Evolutionary conservation across 2,329 filamentous ascomycete genomes (phyloP).

Genomic region (Magnaporthales sp.): DNA sequence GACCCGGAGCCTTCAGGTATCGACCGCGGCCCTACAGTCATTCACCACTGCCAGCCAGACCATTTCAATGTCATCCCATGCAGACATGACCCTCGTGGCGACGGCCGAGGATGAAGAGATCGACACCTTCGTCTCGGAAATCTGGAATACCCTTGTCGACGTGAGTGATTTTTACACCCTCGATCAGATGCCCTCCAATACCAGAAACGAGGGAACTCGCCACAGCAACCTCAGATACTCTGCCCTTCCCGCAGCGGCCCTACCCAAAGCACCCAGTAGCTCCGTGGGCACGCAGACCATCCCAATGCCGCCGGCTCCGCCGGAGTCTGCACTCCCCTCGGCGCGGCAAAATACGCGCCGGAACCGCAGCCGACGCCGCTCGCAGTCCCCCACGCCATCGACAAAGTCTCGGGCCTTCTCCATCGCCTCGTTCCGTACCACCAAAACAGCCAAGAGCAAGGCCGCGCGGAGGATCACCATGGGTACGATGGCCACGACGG

Average conservation of each 20-base stretch:
- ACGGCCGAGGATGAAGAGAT: conserved; percentile 46
- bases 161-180: conserved; percentile 36
- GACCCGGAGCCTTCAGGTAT: not conserved
- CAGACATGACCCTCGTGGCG: conserved; percentile 48
- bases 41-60: conserved; percentile 15
- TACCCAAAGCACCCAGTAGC: not conserved
- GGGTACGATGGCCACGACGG: conserved; percentile 7
- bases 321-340: not conserved
- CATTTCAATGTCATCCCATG: conserved; percentile 32
- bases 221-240: not conserved
- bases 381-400: conserved; percentile 11
- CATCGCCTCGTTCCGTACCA: conserved; percentile 22
- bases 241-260: not conserved
- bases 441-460: conserved; percentile 19
- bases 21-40: not conserved
- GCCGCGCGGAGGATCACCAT: not conserved
- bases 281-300: conserved; percentile 1
- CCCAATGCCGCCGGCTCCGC: not conserved
- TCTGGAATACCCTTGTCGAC: conserved; percentile 40
- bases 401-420: conserved; percentile 19
- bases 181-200: conserved; percentile 18
- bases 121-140: conserved; percentile 40
- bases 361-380: conserved; percentile 3
- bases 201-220: conserved; percentile 2
- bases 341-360: not conserved